Conservation (phyloP, 164 flowering plant species). For the Platanus orientalis region DNA sequence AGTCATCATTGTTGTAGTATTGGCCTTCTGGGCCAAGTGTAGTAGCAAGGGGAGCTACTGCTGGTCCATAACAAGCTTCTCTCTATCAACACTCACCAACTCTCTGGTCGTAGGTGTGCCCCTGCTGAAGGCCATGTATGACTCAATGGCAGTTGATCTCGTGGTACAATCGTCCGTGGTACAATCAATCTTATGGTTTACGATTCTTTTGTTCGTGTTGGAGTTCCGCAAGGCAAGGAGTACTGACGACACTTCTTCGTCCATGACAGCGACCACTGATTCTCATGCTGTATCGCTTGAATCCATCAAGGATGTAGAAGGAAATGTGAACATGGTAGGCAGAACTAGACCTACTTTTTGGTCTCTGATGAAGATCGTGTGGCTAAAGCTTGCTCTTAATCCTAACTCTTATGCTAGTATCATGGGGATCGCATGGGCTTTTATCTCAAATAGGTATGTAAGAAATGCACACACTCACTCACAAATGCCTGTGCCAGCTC, state of each 20-base stretch:
- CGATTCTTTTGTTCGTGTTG: slow-evolving; percentile 45
- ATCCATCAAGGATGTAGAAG: slow-evolving; percentile 27
- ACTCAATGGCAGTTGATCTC: slow-evolving; percentile 41
- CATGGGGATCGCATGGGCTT: slow-evolving; percentile 64
- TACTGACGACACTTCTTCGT: slow-evolving; percentile 3
- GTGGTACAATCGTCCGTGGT: slow-evolving; percentile 59
- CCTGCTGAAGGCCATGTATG: slow-evolving; percentile 66
- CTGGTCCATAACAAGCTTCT: slow-evolving; percentile 74
- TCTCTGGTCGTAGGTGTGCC: slow-evolving; percentile 76
- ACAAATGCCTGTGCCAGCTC: too few species aligned
- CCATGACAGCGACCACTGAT: background rate
- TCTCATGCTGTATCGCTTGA: slow-evolving; percentile 5
- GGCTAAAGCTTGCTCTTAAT: slow-evolving; percentile 49
- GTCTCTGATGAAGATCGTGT: slow-evolving; percentile 49
- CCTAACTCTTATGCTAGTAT: slow-evolving; percentile 64
- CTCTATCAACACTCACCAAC: slow-evolving; percentile 56
- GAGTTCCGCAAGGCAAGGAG: slow-evolving; percentile 42
- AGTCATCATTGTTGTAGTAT: slow-evolving; percentile 35
- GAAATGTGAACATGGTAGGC: slow-evolving; percentile 2
- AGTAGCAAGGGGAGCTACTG: slow-evolving; percentile 51
- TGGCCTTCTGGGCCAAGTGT: slow-evolving; percentile 59
- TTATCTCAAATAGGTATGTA: slow-evolving; percentile 54
- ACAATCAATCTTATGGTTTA: slow-evolving; percentile 63
- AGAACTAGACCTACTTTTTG: slow-evolving; percentile 32
- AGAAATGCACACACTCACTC: too few species aligned